Evolutionary conservation across 139 green algal genomes (phyloP), one percentile per base, ranked within the genome.

Genomic region (Picochlorum sp.): DNA sequence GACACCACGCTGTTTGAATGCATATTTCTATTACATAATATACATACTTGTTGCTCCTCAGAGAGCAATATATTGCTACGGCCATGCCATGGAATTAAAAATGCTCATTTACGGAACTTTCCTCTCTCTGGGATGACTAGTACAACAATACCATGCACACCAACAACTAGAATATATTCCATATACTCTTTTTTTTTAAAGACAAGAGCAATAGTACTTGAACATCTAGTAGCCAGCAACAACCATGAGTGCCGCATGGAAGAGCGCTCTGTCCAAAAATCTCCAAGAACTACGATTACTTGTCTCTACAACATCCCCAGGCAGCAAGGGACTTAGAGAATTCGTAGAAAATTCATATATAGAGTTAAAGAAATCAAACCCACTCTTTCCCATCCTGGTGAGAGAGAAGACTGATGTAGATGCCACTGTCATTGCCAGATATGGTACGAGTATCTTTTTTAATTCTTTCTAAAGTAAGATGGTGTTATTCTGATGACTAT

Each of bases 361-460:
- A 21, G 88, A 95, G 47, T 76, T 95, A 18, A 95, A 96, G 77
- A 90, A 88, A 67, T 81, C 76, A 51, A 95, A 96, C 72, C 88
- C 88, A 5, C 75, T 74, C 11, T 89, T 95, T 45, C 88, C 88
- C 14, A 86, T 95, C 54, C 76, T 96, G 0, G 76, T 95, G 1
- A 81, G 88, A 4, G 88, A 95, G 68, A 83, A 68, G 49, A 67
- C 68, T 20, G 83, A 81, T 20, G 65, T 77, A 24, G 79, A 94
- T 67, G 87, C 88, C 4, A 81, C 80, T 69, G 64, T 95, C 0
- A 83, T 75, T 21, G 88, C 88, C 1, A 66, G 88, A 55, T 95
- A 90, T 45, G 88, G 88, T 95, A 67, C 14, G 84, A 21, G 31
- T n/a, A 30, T 51, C 16, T 20, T 51, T 51, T 51, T 20, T 15